Percentiles rank a stretch among this genome's conserved stretches.
Evolutionary conservation across 2,329 filamentous ascomycete genomes (phyloP).

Genomic region (Penicillium oxalicum): DNA sequence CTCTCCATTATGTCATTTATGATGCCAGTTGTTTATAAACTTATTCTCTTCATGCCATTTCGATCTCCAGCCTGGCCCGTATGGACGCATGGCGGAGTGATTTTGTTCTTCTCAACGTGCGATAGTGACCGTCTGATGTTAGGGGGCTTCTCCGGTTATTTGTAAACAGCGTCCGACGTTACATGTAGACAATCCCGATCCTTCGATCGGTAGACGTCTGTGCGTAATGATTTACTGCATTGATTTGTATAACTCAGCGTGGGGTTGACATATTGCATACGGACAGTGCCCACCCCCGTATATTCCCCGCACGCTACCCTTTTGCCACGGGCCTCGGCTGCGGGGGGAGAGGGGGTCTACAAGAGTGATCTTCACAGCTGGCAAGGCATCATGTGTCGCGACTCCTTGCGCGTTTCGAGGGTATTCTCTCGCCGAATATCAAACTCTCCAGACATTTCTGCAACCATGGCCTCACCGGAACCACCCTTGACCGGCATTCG

Average conservation of each 20-base stretch:
- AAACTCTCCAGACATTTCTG: no score
- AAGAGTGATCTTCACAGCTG: neutral
- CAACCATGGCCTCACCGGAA: conserved; percentile 13
- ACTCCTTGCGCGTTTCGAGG: no score
- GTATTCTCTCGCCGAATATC: neutral
- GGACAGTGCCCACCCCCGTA: neutral
- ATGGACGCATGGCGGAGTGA: neutral
- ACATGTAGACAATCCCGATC: neutral
- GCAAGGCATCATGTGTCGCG: no score
- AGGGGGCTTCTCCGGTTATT: neutral
- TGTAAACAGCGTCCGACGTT: neutral
- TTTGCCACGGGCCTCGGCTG: conserved; percentile 10
- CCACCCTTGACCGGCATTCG: conserved; percentile 52
- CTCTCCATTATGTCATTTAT: neutral
- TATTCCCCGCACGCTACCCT: conserved; percentile 7
- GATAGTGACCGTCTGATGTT: neutral
- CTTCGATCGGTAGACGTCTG: neutral
- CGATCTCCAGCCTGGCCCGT: neutral
- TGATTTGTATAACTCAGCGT: neutral
- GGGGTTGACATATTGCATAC: no score
- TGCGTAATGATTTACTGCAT: neutral
- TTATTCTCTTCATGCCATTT: neutral
- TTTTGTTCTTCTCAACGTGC: neutral
- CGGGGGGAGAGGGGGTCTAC: conserved; percentile 3
- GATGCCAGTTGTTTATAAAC: conserved; percentile 1